phyloP scores from a whole-genome alignment of 2,329 filamentous ascomycete species.

The Hymenoscyphus repandus region DNA sequence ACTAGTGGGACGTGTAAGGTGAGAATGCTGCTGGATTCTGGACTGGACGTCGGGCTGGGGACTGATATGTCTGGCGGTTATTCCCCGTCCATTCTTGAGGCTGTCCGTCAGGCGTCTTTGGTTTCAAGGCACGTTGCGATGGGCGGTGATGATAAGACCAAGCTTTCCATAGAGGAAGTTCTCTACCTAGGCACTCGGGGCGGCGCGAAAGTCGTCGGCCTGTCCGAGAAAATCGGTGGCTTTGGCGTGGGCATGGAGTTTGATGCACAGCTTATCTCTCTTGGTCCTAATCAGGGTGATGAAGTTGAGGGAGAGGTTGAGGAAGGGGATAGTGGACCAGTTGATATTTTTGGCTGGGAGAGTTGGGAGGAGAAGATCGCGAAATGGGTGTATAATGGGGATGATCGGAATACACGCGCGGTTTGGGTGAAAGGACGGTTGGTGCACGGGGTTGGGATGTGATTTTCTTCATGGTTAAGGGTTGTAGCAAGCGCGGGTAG shows the following conservation, averaged over 20 bases:
- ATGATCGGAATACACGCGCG: constrained; percentile 81
- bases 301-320: constrained; percentile 31
- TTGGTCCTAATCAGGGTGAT: constrained; percentile 43
- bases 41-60: constrained; percentile 76
- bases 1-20: constrained; percentile 76
- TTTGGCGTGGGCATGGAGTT: constrained; percentile 86
- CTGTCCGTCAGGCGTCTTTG: constrained; percentile 74
- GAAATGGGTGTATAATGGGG: constrained; percentile 93
- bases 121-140: constrained; percentile 70
- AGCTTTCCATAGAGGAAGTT: constrained; percentile 79
- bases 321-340: constrained; percentile 45
- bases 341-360: constrained; percentile 91
- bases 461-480: no score
- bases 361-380: constrained; percentile 78
- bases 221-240: constrained; percentile 65
- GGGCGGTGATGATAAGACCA: constrained; percentile 44
- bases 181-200: constrained; percentile 84
- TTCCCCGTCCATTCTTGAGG: constrained; percentile 72
- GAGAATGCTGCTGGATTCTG: constrained; percentile 65
- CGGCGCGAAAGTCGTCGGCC: constrained; percentile 74
- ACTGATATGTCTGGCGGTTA: constrained; percentile 92
- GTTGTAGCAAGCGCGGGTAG: no score
- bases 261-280: constrained; percentile 78
- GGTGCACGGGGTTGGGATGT: constrained; percentile 68
- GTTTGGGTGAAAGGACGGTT: constrained; percentile 86